Base-by-base conservation (phyloP, 2,329 filamentous ascomycete species). In the Epichloe sp. region DNA sequence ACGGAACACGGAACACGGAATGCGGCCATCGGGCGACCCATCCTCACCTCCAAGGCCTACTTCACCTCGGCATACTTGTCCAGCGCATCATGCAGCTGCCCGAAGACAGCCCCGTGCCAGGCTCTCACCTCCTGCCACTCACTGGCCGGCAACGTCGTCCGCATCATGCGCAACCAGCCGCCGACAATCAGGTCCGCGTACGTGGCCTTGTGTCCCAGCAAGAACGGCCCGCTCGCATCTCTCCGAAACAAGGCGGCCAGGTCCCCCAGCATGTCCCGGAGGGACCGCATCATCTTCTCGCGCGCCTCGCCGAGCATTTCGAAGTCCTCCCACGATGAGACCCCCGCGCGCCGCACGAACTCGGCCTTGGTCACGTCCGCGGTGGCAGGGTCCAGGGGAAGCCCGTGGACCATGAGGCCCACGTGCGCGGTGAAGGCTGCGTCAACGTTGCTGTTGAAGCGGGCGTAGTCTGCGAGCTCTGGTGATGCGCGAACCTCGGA, bases 141-240 rank as follows among this genome's bases (percentile, higher is more conserved):
- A 2, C 57, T 53, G 50, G 57, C 49, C 0, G 70, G 70, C 50
- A 79, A 58, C 26, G 64, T 67, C 14, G 41, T 59, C 4, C 56
- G 54, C 49, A 71, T 56, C 71, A 78, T 75, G 5, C 68, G 65
- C 59, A 81, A 51, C 78, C 78, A 82, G 0, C 64, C 75, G 1
- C 77, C 78, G 1, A 82, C 70, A 36, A 80, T 77, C 0, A 79
- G 58, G 57, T 82, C 79, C 1, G 75, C 77, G 65, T 80, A 79
- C 44, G 58, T 72, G 1, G 69, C 66, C 58, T 56, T 58, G 1
- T 54, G 46, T 0, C 76, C 77, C 2, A 77, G 63, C 1, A 80
- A 23, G 47, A 75, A 80, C 0, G 75, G 73, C 6, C 76, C 76
- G 12, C 54, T 62, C 0, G 56, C 44, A 46, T 75, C 67, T 43